Base-by-base conservation (phyloP, 345 rosid genomes). In the Ceriops tagal region DNA sequence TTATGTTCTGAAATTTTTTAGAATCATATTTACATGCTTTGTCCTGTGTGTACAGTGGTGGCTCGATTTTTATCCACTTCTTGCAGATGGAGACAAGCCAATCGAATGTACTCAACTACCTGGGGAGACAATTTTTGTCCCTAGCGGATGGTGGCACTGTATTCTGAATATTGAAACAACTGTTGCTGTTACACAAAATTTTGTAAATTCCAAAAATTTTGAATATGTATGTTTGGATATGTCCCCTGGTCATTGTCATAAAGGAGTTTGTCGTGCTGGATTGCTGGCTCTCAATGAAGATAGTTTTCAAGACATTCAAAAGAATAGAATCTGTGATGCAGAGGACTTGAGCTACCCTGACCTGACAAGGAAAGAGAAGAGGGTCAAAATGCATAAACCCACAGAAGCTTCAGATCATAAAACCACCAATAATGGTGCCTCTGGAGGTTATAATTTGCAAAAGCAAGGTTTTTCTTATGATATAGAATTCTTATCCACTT, bases 131-230 rank as follows among this genome's bases (percentile, higher is more conserved):
- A 86, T 93, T 71, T 89, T 82, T 82, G 90, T 93, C 82, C 98
- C 98, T 53, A 93, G 92, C 66, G 98, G 98, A 71, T 93, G 97
- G 98, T 93, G 98, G 98, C 98, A 93, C 67, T 91, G 98, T 62
- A 82, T 93, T 61, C 88, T 93, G 30, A 93, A 93, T 82, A 80
- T 93, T 73, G 97, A 93, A 74, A 82, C 93, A 65, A 93, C 92
- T 28, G 80, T 89, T 73, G 97, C 98, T 61, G 97, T 93, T 47
- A 93, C 97, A 6, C 98, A 93, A 79, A 93, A 93, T 83, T 91
- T 87, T 73, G 97, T 85, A 49, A 86, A 91, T 82, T 73, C 90
- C 63, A 87, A 83, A 58, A 93, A 93, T 71, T 91, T 93, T 66
- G 86, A 88, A 79, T 89, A 77, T 73, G 98, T 93, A 58, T 93